These are phyloP conservation scores for Paspalum notatum DNA, from an alignment of 176 grass and related monocot species.

Conservation along the genomic window DNA sequence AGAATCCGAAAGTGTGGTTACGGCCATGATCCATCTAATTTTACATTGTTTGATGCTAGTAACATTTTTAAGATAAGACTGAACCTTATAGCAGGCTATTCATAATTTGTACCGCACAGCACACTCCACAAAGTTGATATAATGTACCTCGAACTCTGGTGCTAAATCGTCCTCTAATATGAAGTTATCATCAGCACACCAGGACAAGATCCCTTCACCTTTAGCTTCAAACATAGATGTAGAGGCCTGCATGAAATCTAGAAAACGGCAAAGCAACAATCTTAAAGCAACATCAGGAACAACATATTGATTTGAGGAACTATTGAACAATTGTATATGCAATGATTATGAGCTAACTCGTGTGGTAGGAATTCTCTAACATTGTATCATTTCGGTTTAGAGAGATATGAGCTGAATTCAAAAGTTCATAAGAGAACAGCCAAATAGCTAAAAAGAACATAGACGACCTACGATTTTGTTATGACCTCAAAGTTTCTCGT, in stretches of 20 bases:
- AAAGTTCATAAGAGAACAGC: neutral
- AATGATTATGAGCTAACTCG: neutral
- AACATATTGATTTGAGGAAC: neutral
- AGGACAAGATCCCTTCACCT: constrained; percentile 65
- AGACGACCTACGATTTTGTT: neutral
- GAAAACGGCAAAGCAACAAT: constrained; percentile 10
- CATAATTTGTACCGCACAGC: neutral
- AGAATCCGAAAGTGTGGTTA: neutral
- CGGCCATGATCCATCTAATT: neutral
- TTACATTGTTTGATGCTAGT: neutral
- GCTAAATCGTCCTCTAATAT: constrained; percentile 75
- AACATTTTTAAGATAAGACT: constrained; percentile 1
- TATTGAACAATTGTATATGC: neutral
- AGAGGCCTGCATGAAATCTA: constrained; percentile 77
- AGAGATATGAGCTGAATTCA: neutral
- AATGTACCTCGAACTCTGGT: constrained; percentile 74
- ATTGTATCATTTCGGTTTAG: neutral
- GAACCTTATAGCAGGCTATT: neutral
- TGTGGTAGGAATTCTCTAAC: neutral
- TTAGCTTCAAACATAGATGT: constrained; percentile 80
- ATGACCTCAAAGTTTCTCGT: neutral
- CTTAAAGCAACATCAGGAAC: constrained; percentile 28
- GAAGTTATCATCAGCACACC: constrained; percentile 73
- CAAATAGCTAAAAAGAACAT: neutral
- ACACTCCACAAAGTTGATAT: constrained; percentile 6